These are phyloP conservation scores for Neonectria faginata DNA, from an alignment of 2,329 filamentous ascomycete genomes.

Conservation along the genomic window DNA sequence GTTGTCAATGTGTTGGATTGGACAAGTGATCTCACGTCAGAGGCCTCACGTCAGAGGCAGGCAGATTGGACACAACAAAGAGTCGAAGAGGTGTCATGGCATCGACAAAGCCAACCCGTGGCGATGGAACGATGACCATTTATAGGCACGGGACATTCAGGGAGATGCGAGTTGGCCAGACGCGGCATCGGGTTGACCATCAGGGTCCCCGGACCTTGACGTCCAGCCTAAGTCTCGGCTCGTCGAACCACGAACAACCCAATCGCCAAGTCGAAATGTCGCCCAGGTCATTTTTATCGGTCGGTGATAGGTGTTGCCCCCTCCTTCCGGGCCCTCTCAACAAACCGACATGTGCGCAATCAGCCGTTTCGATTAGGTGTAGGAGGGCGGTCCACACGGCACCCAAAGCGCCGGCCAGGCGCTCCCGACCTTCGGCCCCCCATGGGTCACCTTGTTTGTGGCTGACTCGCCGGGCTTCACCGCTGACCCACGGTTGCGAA, in stretches of 20 bases:
- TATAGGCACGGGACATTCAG: conserved; percentile 28
- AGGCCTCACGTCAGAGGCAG: conserved; percentile 24
- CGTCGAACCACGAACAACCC: conserved; percentile 34
- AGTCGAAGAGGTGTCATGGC: conserved; percentile 27
- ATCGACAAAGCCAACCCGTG: background rate
- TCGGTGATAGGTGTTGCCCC: conserved; percentile 25
- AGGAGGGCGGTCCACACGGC: conserved; percentile 34
- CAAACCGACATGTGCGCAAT: conserved; percentile 30
- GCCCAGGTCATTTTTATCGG: conserved; percentile 22
- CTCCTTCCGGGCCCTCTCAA: conserved; percentile 15
- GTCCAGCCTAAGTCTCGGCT: conserved; percentile 28
- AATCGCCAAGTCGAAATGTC: conserved; percentile 27
- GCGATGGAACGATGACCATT: conserved; percentile 31
- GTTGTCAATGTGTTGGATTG: conserved; percentile 3
- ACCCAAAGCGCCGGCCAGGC: conserved; percentile 29
- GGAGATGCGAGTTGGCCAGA: conserved; percentile 11
- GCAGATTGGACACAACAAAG: conserved; percentile 11
- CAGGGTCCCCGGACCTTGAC: conserved; percentile 43
- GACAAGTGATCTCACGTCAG: conserved; percentile 37
- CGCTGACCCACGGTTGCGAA: conserved; percentile 32
- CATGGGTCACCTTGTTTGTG: conserved; percentile 31
- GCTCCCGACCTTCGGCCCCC: conserved; percentile 30
- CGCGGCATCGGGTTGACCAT: conserved; percentile 35
- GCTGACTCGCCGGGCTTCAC: conserved; percentile 34
- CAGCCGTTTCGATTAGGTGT: conserved; percentile 37